Percentiles rank a stretch among this genome's conserved stretches.
phyloP scores from a whole-genome alignment of 2,329 filamentous ascomycete species.

The Didymella exigua region DNA sequence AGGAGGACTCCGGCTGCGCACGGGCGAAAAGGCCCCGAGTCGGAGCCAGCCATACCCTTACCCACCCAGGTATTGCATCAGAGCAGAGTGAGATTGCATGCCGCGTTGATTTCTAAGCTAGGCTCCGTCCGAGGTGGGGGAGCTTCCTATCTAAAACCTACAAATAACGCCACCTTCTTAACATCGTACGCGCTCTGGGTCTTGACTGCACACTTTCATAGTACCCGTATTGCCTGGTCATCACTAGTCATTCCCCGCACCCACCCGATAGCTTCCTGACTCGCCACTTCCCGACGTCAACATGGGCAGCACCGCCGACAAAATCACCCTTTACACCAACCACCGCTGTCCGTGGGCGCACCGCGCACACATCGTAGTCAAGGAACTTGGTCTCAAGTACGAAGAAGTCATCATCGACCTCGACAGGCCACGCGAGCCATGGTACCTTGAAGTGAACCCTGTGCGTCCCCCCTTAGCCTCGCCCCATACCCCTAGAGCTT shows the following conservation, averaged over 20 bases:
- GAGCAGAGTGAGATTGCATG: background rate
- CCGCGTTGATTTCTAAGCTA: slow-evolving; percentile 37
- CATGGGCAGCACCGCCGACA: slow-evolving; percentile 35
- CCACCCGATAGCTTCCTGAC: slow-evolving; percentile 3
- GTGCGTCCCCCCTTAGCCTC: slow-evolving; percentile 40
- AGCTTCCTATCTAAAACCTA: slow-evolving; percentile 5
- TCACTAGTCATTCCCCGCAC: slow-evolving; percentile 7
- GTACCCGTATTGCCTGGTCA: background rate
- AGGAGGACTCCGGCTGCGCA: background rate
- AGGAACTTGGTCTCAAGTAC: slow-evolving; percentile 68
- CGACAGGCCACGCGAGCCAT: slow-evolving; percentile 67
- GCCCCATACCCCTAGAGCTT: too few relatives aligned
- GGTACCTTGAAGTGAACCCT: slow-evolving; percentile 79
- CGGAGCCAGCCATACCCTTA: slow-evolving; percentile 24
- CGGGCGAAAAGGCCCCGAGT: slow-evolving; percentile 17
- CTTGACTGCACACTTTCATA: background rate
- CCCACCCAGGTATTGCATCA: slow-evolving; percentile 16
- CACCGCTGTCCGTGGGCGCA: slow-evolving; percentile 75
- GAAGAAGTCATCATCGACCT: slow-evolving; percentile 78
- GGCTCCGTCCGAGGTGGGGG: slow-evolving; percentile 3
- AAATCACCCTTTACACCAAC: slow-evolving; percentile 74
- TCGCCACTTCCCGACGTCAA: slow-evolving; percentile 2
- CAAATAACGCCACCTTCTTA: background rate
- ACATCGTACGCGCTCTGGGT: too few relatives aligned
- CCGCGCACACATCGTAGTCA: slow-evolving; percentile 73